Evolutionary conservation across 1,139 yeast genomes (phyloP).

Genomic region (Groenewaldozyma sp.): DNA sequence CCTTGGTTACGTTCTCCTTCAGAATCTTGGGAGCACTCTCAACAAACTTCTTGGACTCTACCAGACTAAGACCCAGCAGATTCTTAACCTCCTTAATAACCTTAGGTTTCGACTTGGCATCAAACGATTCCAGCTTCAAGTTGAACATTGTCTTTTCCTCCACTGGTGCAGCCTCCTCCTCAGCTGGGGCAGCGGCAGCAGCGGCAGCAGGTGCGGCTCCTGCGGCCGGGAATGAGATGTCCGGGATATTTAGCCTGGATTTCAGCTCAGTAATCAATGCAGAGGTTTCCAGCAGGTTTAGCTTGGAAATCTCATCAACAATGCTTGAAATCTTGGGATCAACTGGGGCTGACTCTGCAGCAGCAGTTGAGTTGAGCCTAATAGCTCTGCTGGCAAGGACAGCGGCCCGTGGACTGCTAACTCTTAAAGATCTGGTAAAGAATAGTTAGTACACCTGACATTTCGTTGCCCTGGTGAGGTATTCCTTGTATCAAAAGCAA

Average conservation of each 20-base stretch:
- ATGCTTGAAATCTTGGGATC: slow-evolving; percentile 83
- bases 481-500: too few relatives aligned
- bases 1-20: slow-evolving; percentile 80
- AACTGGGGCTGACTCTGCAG: slow-evolving; percentile 42
- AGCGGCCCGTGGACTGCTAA: too few relatives aligned
- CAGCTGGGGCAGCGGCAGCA: slow-evolving; percentile 63
- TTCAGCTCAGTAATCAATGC: slow-evolving; percentile 75
- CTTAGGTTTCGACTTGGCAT: slow-evolving; percentile 93
- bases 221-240: slow-evolving; percentile 76
- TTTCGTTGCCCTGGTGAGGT: too few relatives aligned
- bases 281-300: slow-evolving; percentile 86
- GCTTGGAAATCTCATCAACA: slow-evolving; percentile 82
- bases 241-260: slow-evolving; percentile 82
- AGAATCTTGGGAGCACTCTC: slow-evolving; percentile 94
- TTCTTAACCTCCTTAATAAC: slow-evolving; percentile 94
- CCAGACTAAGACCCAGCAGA: slow-evolving; percentile 82
- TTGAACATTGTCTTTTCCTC: slow-evolving; percentile 94
- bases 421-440: too few relatives aligned
- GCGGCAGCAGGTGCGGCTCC: slow-evolving; percentile 57
- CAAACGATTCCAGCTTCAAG: slow-evolving; percentile 86
- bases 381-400: too few relatives aligned
- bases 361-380: slow-evolving; percentile 48
- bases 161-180: slow-evolving; percentile 66
- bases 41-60: slow-evolving; percentile 95
- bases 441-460: too few relatives aligned